Base-by-base conservation (phyloP, 257 asterid species). In the Parsonsia alboflavescens region DNA sequence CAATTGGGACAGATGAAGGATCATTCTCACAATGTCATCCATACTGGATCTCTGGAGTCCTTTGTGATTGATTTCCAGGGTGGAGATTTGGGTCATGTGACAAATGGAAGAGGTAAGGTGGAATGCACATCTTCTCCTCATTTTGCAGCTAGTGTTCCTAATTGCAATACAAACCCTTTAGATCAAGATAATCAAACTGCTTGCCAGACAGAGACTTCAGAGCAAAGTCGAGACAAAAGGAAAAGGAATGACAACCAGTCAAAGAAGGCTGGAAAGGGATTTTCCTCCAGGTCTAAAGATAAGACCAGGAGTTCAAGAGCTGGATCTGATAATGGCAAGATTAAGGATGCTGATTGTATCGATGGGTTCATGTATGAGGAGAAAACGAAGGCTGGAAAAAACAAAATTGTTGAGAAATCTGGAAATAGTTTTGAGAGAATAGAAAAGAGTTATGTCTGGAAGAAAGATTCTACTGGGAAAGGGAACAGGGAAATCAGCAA, bases 271-370 rank as follows among this genome's bases (percentile, higher is more conserved):
- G 96, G 86, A 72, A 91, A 86, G 81, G 89, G 84, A 41, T 74
- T 62, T 68, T 87, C 91, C 77, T 88, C 93, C 58, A 86, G 85
- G 75, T 81, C 84, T 57, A 92, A 88, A 84, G 97, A 88, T 68
- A 86, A 84, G 78, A 75, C 44, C 80, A 74, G 73, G 80, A 79
- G 85, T 73, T 85, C 86, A 76, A 88, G 78, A 79, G 78, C 87
- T 77, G 93, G 84, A 71, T 44, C 82, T 52, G 92, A 82, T 50
- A 82, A 78, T 82, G 82, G 80, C 54, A 82, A 80, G 68, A 80
- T 33, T 53, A 90, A 81, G 82, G 82, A 69, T 78, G 77, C 76
- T 59, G 87, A 87, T 80, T 81, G 79, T 56, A 71, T 80, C 45
- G 85, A 78, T 82, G 90, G 84, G 70, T 80, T 86, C 71, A 50